Conservation (phyloP, 371 early-diverging fungal species). For the Mucor indicus region DNA sequence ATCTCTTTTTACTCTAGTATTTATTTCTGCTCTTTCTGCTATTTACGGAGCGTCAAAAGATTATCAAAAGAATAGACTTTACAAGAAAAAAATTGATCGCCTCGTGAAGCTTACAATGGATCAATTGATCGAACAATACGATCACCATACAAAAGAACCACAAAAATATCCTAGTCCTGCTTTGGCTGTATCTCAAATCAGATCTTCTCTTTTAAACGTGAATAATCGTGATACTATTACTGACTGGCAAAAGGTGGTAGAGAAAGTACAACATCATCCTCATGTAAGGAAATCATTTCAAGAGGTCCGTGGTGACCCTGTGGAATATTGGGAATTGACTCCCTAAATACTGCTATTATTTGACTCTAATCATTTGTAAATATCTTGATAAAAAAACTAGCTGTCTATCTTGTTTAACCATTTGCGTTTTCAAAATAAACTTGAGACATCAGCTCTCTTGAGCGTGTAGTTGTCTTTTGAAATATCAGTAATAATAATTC, state of each 20-base stretch:
- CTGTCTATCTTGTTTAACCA: no score
- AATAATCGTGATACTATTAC: conserved; percentile 7
- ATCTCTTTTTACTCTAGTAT: no score
- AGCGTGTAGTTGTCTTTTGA: no score
- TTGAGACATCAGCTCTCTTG: no score
- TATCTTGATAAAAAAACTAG: no score
- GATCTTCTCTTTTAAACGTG: conserved; percentile 6
- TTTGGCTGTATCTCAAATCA: conserved; percentile 5
- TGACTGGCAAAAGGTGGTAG: conserved; percentile 15
- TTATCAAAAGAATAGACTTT: conserved; percentile 1
- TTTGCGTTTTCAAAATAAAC: no score
- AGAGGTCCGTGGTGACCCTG: conserved; percentile 18
- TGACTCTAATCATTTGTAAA: no score
- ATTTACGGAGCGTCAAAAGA: conserved; percentile 4
- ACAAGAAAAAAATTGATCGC: conserved; percentile 8
- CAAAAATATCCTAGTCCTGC: not conserved
- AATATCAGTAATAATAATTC: no score
- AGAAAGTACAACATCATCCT: conserved; percentile 8
- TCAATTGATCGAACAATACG: conserved; percentile 10
- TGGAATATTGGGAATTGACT: conserved; percentile 21
- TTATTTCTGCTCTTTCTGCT: conserved; percentile 2
- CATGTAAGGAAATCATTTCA: conserved; percentile 8
- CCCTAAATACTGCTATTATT: not conserved
- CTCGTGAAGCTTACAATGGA: not conserved
- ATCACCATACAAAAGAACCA: conserved; percentile 10